Evolutionary conservation across 164 flowering plant genomes (phyloP).

Genomic region (Protea cynaroides): DNA sequence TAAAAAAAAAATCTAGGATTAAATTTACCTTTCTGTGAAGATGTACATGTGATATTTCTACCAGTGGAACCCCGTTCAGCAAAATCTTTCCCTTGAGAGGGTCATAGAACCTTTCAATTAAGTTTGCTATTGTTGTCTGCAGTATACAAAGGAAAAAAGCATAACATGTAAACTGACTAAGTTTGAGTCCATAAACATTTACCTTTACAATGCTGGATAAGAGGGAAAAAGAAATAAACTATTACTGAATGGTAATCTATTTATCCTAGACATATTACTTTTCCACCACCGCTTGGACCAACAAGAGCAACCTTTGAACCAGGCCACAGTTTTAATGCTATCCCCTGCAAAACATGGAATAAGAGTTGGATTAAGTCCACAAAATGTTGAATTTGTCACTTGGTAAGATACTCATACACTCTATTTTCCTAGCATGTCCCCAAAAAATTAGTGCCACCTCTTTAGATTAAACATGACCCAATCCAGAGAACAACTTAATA

Average conservation of each 20-base stretch:
- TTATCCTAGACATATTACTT: conserved; percentile 34
- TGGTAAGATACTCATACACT: neutral
- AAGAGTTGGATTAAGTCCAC: neutral
- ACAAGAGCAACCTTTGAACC: conserved; percentile 96
- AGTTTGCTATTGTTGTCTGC: conserved; percentile 94
- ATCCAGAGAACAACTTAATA: neutral
- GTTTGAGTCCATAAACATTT: neutral
- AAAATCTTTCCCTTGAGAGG: conserved; percentile 78
- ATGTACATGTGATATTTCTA: conserved; percentile 81
- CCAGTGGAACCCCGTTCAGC: conserved; percentile 76
- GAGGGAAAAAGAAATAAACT: conserved; percentile 2
- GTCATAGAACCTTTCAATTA: conserved; percentile 93
- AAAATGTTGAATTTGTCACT: neutral
- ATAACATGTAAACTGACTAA: neutral
- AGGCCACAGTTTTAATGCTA: conserved; percentile 63
- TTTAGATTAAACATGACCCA: neutral
- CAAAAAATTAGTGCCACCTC: no score
- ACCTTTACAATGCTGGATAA: neutral
- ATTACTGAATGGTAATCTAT: neutral
- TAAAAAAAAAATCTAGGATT: neutral
- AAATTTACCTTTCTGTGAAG: conserved; percentile 77
- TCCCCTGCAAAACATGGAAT: conserved; percentile 47
- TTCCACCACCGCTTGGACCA: conserved; percentile 99
- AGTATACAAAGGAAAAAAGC: conserved; percentile 12
- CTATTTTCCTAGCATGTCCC: neutral